Conservation (phyloP, 73 alveolate species). For the Paramecium bursaria region DNA sequence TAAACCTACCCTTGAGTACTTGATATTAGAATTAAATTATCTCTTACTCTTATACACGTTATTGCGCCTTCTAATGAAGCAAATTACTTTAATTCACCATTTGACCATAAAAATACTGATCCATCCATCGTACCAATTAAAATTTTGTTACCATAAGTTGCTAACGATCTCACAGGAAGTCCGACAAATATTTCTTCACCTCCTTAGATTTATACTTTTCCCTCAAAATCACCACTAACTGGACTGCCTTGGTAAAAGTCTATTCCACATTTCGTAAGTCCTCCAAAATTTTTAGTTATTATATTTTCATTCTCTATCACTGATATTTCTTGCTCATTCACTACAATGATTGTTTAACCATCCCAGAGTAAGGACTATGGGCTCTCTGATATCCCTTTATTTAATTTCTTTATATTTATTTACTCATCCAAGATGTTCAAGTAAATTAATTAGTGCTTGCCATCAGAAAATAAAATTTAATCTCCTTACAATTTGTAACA, state of each 20-base stretch:
- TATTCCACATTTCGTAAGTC: conserved; percentile 55
- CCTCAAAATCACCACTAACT: conserved; percentile 62
- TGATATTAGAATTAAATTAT: neutral
- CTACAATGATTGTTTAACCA: too few relatives aligned
- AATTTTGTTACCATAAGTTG: conserved; percentile 41
- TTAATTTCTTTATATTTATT: too few relatives aligned
- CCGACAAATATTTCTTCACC: conserved; percentile 9
- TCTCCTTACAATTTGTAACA: neutral
- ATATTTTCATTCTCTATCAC: neutral
- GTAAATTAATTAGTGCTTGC: too few relatives aligned
- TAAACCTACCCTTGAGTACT: neutral
- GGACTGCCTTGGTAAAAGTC: conserved; percentile 20
- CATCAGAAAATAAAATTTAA: too few relatives aligned
- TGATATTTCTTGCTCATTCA: too few relatives aligned
- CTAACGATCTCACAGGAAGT: conserved; percentile 45
- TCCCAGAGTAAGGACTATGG: too few relatives aligned
- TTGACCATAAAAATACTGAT: conserved; percentile 2
- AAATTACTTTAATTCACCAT: conserved; percentile 12
- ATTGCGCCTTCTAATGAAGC: conserved; percentile 60
- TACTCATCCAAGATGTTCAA: too few relatives aligned
- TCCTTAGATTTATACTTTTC: conserved; percentile 43
- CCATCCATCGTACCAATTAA: conserved; percentile 72
- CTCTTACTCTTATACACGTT: conserved; percentile 60
- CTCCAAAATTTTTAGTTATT: conserved; percentile 32
- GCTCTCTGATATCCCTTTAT: too few relatives aligned